Evolutionary conservation across 768 basidiomycete species (phyloP).

Genomic region (Russula olivacea): DNA sequence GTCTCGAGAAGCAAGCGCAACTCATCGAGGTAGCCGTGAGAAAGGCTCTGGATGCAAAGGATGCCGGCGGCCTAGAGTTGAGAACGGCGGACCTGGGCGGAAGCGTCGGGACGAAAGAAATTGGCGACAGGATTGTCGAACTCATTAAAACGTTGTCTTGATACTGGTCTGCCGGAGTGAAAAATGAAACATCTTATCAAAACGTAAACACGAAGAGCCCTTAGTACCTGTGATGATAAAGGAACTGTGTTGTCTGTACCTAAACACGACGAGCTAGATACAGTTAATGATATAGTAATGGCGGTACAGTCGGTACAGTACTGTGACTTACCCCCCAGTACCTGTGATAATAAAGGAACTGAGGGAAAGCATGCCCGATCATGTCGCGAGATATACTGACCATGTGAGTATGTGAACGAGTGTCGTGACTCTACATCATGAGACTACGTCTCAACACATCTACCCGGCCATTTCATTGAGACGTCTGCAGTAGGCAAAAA

Average conservation of each 20-base stretch:
- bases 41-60: conserved; percentile 71
- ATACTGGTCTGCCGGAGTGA: conserved; percentile 14
- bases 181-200: neutral
- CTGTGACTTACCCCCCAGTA: no score
- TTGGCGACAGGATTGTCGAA: conserved; percentile 81
- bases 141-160: conserved; percentile 55
- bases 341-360: no score
- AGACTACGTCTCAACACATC: neutral
- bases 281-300: no score
- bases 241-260: no score
- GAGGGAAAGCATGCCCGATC: no score
- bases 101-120: conserved; percentile 59
- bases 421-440: no score
- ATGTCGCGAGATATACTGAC: no score
- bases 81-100: conserved; percentile 90
- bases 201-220: no score
- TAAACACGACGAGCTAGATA: no score
- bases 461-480: neutral
- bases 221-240: no score
- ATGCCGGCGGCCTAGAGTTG: conserved; percentile 65
- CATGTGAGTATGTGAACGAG: no score
- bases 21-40: conserved; percentile 88
- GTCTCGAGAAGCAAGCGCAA: conserved; percentile 75
- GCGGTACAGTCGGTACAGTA: no score
- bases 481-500: neutral